Percentiles rank a stretch among this genome's conserved stretches.
Conservation (phyloP, 148 eudicot species). For the Rhododendron henanense region DNA sequence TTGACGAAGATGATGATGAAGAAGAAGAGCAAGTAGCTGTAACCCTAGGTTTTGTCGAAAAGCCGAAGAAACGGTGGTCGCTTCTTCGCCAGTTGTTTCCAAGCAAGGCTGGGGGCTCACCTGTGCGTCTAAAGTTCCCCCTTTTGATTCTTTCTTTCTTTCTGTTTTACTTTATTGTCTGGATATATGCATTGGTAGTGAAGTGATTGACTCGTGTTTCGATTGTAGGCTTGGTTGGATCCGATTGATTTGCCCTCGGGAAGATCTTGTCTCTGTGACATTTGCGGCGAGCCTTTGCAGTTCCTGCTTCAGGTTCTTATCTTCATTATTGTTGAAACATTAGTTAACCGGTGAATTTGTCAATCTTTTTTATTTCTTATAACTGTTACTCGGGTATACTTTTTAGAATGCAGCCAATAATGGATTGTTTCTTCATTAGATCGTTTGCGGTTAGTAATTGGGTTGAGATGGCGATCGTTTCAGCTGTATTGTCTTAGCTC, state of each 20-base stretch:
- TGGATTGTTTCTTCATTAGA: not conserved
- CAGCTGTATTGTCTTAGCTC: not conserved
- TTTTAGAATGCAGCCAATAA: not conserved
- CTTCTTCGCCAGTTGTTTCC: constrained; percentile 72
- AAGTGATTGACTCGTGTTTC: not conserved
- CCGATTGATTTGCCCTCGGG: constrained; percentile 73
- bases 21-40: constrained; percentile 46
- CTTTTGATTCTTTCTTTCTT: not conserved
- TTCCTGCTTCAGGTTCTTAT: constrained; percentile 74
- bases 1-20: constrained; percentile 14
- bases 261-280: constrained; percentile 53
- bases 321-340: not conserved
- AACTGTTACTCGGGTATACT: not conserved
- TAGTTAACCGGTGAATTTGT: not conserved
- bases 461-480: not conserved
- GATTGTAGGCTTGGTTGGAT: constrained; percentile 83
- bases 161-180: not conserved
- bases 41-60: constrained; percentile 61
- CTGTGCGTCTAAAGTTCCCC: constrained; percentile 41
- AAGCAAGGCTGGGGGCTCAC: constrained; percentile 87
- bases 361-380: not conserved
- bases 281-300: constrained; percentile 80
- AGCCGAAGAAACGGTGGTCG: constrained; percentile 42
- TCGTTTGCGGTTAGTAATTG: not conserved
- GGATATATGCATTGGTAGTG: not conserved